Evolutionary conservation across 2,329 filamentous ascomycete species (phyloP).

Genomic region (Pezicula neosporulosa): DNA sequence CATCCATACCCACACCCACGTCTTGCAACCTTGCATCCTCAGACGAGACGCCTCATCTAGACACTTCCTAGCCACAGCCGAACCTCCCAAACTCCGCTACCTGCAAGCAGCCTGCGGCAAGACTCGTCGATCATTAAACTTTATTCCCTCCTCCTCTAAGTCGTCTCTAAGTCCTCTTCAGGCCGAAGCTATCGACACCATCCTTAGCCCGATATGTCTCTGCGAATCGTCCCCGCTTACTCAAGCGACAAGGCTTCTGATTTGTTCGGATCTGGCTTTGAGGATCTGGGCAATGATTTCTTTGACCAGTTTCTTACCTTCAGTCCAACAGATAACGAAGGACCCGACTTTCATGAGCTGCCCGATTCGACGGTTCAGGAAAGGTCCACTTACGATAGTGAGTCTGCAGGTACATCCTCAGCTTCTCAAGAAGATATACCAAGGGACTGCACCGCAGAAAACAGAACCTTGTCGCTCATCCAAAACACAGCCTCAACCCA

Average conservation of each 20-base stretch:
- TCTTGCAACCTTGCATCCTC: not conserved
- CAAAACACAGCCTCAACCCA: constrained; percentile 15
- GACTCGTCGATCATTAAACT: constrained; percentile 12
- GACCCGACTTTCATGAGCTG: constrained; percentile 34
- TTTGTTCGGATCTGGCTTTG: constrained; percentile 41
- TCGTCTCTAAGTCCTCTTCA: not conserved
- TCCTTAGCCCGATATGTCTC: constrained; percentile 19
- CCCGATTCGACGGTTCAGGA: constrained; percentile 45
- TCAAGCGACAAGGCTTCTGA: constrained; percentile 47
- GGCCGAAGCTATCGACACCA: not conserved
- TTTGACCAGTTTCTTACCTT: constrained; percentile 62
- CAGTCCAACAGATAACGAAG: constrained; percentile 43
- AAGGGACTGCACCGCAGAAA: constrained; percentile 7
- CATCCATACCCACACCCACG: not conserved
- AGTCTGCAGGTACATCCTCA: constrained; percentile 13
- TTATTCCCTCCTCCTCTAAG: constrained; percentile 1
- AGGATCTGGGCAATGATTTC: constrained; percentile 56
- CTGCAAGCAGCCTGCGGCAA: not conserved
- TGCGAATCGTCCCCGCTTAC: constrained; percentile 14
- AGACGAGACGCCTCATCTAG: not conserved
- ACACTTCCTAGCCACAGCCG: not conserved
- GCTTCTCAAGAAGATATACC: constrained; percentile 14
- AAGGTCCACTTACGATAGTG: constrained; percentile 40
- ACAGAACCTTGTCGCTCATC: constrained; percentile 11
- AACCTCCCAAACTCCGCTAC: not conserved